Percentiles rank a stretch among this genome's conserved stretches.
phyloP scores from a whole-genome alignment of 2,329 filamentous ascomycete genomes.

The Nemania sp. region DNA sequence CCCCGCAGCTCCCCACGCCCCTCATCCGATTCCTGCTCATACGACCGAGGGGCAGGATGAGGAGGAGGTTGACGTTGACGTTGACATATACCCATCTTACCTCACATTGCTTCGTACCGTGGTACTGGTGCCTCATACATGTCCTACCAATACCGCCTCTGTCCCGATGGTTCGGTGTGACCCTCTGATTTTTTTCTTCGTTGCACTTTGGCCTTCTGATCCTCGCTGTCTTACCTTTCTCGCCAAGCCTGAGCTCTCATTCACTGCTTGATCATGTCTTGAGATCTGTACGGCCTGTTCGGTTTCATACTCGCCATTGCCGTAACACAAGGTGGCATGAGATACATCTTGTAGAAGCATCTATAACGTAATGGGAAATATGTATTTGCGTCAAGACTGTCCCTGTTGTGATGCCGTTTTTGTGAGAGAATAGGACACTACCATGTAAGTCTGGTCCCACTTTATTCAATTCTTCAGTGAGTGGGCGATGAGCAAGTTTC shows the following conservation, averaged over 20 bases:
- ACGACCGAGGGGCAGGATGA: too few relatives aligned
- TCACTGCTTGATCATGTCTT: neutral
- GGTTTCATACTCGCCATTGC: neutral
- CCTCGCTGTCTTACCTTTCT: neutral
- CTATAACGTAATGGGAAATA: too few relatives aligned
- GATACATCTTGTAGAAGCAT: neutral
- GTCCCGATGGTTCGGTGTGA: neutral
- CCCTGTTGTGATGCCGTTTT: neutral
- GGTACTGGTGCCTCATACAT: neutral
- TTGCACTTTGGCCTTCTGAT: neutral
- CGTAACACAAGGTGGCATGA: neutral
- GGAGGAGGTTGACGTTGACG: neutral
- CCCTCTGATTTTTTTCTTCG: neutral
- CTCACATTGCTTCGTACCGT: neutral
- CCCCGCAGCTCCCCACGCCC: slow-evolving; percentile 2
- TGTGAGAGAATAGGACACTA: neutral
- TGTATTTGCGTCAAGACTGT: too few relatives aligned
- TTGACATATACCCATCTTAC: neutral
- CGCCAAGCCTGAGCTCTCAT: neutral
- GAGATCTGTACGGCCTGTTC: neutral
- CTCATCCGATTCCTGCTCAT: slow-evolving; percentile 16
- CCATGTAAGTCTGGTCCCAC: slow-evolving; percentile 2
- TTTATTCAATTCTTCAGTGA: neutral
- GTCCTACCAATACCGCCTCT: neutral
- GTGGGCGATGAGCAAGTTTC: slow-evolving; percentile 19